Percentiles rank a stretch among this genome's conserved stretches.
These are phyloP conservation scores for Phytophthora fragariaefolia DNA, from an alignment of 352 stramenopile species.

Conservation along the genomic window DNA sequence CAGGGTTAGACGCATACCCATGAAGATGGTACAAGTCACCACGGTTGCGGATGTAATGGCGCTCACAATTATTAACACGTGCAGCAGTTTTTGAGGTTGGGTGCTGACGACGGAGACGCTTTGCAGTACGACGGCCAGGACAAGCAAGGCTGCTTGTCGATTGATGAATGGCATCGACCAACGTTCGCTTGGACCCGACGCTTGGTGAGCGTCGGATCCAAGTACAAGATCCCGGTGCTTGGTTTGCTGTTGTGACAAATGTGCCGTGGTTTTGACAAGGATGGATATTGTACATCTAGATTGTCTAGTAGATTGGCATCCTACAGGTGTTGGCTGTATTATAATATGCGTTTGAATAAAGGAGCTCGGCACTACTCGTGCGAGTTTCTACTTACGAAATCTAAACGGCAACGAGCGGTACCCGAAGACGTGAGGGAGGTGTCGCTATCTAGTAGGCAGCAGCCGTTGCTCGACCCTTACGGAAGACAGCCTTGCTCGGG, in stretches of 20 bases:
- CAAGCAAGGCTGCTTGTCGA: constrained; percentile 6
- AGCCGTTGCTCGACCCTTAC: constrained; percentile 30
- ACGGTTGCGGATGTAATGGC: constrained; percentile 3
- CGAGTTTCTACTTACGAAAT: not conserved
- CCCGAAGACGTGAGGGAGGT: too few relatives aligned
- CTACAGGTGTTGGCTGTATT: constrained; percentile 12
- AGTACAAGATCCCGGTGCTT: constrained; percentile 17
- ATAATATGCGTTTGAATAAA: constrained; percentile 12
- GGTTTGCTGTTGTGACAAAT: not conserved
- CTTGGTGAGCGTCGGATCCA: not conserved
- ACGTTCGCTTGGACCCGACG: constrained; percentile 5
- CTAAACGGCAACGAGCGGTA: not conserved
- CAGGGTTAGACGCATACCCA: constrained; percentile 16
- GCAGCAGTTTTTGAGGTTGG: constrained; percentile 11
- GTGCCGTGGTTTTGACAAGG: not conserved
- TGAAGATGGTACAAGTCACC: constrained; percentile 12
- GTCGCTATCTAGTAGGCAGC: constrained; percentile 21
- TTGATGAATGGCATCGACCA: constrained; percentile 11
- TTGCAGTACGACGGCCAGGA: constrained; percentile 18
- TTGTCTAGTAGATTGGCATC: not conserved
- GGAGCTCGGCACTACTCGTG: constrained; percentile 6
- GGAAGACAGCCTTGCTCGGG: constrained; percentile 39
- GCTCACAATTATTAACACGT: constrained; percentile 2
- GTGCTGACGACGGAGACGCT: constrained; percentile 13
- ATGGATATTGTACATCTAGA: not conserved